Evolutionary conservation across 75 land plant genomes (phyloP), one percentile per base, ranked within the genome.

Genomic region (Isoetes taiwanensis): DNA sequence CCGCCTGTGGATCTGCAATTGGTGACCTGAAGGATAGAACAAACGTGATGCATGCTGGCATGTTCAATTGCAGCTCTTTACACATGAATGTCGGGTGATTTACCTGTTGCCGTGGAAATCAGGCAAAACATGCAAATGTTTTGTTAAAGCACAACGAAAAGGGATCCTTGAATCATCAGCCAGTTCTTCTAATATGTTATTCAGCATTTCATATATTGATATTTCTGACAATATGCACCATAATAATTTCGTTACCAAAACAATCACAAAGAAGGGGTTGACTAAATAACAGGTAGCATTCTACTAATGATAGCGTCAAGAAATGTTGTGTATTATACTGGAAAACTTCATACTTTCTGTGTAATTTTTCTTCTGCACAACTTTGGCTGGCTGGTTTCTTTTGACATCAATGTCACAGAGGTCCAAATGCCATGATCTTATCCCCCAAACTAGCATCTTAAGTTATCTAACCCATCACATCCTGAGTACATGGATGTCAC

Each of bases 31-130:
- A 35, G 35, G 20, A 57, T 14, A 11, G 14, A 3, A 41, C 12
- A 28, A 46, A 34, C 5, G 11, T 46, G 29, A 1, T 10, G 29
- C 1, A 28, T 28, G 8, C 14, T 24, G 3, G 40, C 52, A 40
- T 8, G 27, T 41, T 2, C 2, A 6, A 23, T 2, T 4, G 29
- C 31, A 21, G 4, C 46, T 4, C 24, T 19, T 30, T 5, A 23
- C 38, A 32, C 5, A 8, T 58, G 12, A 53, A 11, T 41, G 4
- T 25, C 20, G 43, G 33, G 16, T n/a, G 14, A 10, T 37, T 37
- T 56, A 86, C 97, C 97, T 86, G 71, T 91, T 91, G 24, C 97
- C 97, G 65, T 91, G 94, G 40, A 86, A 91, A 39, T 91, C 94
- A 24, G 94, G 93, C 48, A 76, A 79, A 6, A 91, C 74, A 63